A percentile compares a stretch with the other conserved stretches of the same genome.
Evolutionary conservation across 768 basidiomycete genomes (phyloP).

Genomic region (Aureoboletus auriporus): DNA sequence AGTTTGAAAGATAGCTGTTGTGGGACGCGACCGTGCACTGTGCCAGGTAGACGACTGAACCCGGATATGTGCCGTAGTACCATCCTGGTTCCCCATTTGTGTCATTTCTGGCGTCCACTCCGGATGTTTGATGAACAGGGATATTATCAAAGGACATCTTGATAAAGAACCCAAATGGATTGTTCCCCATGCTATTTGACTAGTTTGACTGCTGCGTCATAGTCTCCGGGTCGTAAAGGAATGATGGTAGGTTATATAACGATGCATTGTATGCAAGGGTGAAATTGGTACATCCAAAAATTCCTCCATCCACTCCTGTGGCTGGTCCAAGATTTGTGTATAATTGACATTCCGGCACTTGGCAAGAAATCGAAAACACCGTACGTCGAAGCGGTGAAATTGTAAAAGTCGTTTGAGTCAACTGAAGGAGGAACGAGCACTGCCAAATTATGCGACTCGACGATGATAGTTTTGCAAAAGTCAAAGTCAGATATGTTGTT

Average conservation of each 20-base stretch:
- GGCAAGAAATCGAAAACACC: not conserved
- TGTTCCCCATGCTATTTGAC: not conserved
- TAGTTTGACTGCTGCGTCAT: not conserved
- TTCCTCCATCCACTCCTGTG: not conserved
- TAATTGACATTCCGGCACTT: not conserved
- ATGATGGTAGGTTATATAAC: constrained; percentile 1
- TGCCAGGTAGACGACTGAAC: not conserved
- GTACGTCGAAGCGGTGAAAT: constrained; percentile 1
- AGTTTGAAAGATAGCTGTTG: not conserved
- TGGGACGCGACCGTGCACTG: constrained; percentile 2
- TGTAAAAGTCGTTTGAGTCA: not conserved
- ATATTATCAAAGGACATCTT: not conserved
- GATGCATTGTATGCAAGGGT: not conserved
- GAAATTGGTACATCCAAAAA: not conserved
- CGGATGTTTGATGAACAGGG: not conserved
- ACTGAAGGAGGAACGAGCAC: not conserved
- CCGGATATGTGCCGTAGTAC: not conserved
- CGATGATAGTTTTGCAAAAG: not conserved
- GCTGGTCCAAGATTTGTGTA: not conserved
- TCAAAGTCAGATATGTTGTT: constrained; percentile 1
- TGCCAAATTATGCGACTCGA: not conserved
- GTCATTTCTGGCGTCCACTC: not conserved
- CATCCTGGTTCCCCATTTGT: constrained; percentile 1
- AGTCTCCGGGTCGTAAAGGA: constrained; percentile 1
- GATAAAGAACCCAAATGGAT: constrained; percentile 1